Evolutionary conservation across 1,284 basidiomycete genomes (phyloP).

Genomic region (Ceratobasidium papillatum): DNA sequence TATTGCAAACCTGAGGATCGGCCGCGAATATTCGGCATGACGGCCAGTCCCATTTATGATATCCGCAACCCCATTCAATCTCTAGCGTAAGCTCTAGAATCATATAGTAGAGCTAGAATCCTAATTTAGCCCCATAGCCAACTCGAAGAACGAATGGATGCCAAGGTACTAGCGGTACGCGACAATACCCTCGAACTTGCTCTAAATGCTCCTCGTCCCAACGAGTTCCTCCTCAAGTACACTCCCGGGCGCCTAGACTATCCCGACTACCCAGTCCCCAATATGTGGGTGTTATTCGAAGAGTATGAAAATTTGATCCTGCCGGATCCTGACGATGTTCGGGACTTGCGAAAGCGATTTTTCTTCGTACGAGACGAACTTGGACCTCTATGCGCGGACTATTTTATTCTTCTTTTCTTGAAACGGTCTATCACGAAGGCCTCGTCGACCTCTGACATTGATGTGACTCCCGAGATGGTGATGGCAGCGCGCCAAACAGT

Average conservation of each 20-base stretch:
- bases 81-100: constrained; percentile 44
- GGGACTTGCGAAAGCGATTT: constrained; percentile 11
- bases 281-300: constrained; percentile 63
- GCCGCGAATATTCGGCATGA: constrained; percentile 89
- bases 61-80: constrained; percentile 68
- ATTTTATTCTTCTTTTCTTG: constrained; percentile 24
- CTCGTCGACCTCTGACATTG: not conserved
- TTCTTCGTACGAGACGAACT: constrained; percentile 12
- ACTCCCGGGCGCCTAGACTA: constrained; percentile 60
- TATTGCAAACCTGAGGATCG: constrained; percentile 59
- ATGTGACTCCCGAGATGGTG: not conserved
- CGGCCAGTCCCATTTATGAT: constrained; percentile 85
- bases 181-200: constrained; percentile 70
- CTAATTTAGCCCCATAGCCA: constrained; percentile 52
- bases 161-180: constrained; percentile 75
- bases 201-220: constrained; percentile 67
- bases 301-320: constrained; percentile 5
- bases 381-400: constrained; percentile 29
- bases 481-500: not conserved
- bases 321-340: constrained; percentile 3
- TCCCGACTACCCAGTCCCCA: constrained; percentile 61
- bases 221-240: constrained; percentile 72
- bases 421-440: constrained; percentile 6
- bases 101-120: not conserved
- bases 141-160: constrained; percentile 74